Base-by-base conservation (phyloP, 352 stramenopile species). In the Phytophthora multivora region DNA sequence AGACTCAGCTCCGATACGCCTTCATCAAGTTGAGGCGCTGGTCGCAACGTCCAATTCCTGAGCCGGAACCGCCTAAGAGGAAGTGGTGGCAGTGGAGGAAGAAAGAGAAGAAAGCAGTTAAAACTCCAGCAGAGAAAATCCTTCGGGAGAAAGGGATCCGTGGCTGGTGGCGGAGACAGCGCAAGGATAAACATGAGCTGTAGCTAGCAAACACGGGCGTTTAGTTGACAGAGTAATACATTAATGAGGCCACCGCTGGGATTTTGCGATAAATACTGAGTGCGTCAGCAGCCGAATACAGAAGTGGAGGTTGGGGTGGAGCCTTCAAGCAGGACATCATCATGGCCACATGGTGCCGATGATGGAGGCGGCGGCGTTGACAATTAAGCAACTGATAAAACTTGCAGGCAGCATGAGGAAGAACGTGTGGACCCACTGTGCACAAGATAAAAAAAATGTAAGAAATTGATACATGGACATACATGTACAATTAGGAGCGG, bases 371-470 rank as follows among this genome's bases (percentile, higher is more conserved):
- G 80, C 80, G 38, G 66, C 77, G 66, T 93, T 93, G 47, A 93
- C 80, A 49, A 93, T 80, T 46, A 93, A 51, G 63, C 84, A 93
- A 66, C 84, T 93, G 52, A 91, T 77, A 54, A 93, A 82, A 52
- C 81, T 91, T 16, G 84, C 81, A 51, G 84, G 84, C 11, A 93
- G 53, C 79, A 93, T 93, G 16, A 93, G 78, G 52, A 91, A 88
- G 54, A 90, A 90, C 31, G 81, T 86, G 53, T 93, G 84, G 30
- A 91, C 74, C 66, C 76, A 87, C 84, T 92, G 43, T 11, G 8
- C n/a, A 67, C n/a, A 55, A 39, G 30, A 69, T 2, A 35, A 30
- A 40, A 46, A 36, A 25, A 7, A 60, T 11, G 40, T 75, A 6
- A 75, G 38, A 48, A 47, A 15, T n/a, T 8, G 7, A 43, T 41